Percentiles rank a stretch among this genome's conserved stretches.
phyloP scores from a whole-genome alignment of 306 rosid genomes.

The Oemleria cerasiformis region DNA sequence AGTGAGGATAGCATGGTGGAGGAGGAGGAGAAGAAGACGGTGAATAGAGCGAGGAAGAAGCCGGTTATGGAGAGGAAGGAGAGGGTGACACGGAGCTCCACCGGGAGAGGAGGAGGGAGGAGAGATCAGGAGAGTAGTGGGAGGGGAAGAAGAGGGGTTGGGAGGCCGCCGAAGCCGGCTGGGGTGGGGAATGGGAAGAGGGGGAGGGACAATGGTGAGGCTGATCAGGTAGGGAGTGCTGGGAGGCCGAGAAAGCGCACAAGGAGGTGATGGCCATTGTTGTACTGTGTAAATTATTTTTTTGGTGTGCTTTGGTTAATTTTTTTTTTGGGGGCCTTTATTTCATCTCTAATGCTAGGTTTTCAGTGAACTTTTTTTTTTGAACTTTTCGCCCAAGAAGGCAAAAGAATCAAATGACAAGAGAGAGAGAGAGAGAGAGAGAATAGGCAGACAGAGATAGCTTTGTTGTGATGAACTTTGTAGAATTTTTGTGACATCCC shows the following conservation, averaged over 20 bases:
- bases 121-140: constrained; percentile 23
- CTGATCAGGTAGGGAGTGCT: constrained; percentile 23
- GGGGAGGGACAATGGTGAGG: constrained; percentile 26
- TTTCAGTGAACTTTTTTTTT: not conserved
- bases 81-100: constrained; percentile 26
- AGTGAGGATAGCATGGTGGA: constrained; percentile 14
- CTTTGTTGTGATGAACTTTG: constrained; percentile 10
- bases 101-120: constrained; percentile 13
- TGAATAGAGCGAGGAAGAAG: not conserved
- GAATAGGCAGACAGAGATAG: not conserved
- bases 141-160: constrained; percentile 35
- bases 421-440: not conserved
- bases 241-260: constrained; percentile 41
- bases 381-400: not conserved
- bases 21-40: constrained; percentile 1
- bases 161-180: constrained; percentile 38
- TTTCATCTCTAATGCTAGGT: constrained; percentile 7
- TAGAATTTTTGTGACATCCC: constrained; percentile 25
- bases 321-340: not conserved
- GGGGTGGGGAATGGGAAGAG: constrained; percentile 9
- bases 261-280: constrained; percentile 35
- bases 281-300: constrained; percentile 32
- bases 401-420: constrained; percentile 8
- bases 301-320: constrained; percentile 9
- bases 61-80: constrained; percentile 15